These are phyloP conservation scores for Aspergillus novofumigatus DNA, from an alignment of 2,329 filamentous ascomycete genomes.

Conservation along the genomic window DNA sequence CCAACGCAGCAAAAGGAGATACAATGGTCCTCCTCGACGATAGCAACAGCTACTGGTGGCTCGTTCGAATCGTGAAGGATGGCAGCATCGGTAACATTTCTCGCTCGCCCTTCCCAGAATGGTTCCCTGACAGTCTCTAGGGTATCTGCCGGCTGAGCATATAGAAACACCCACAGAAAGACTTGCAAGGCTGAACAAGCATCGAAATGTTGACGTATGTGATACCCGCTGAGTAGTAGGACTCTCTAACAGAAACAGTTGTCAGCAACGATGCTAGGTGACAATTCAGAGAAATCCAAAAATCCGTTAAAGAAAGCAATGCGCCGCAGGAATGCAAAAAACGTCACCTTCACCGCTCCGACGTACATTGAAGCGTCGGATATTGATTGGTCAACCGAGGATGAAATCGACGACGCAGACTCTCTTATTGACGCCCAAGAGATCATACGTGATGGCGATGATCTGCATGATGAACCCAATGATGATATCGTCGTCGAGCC, in stretches of 20 bases:
- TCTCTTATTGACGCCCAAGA: constrained; percentile 44
- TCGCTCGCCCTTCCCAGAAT: constrained; percentile 40
- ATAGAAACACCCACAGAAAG: constrained; percentile 97
- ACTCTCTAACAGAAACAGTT: constrained; percentile 44
- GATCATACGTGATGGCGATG: constrained; percentile 38
- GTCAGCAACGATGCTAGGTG: constrained; percentile 66
- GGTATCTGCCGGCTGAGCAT: constrained; percentile 93
- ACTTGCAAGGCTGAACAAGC: constrained; percentile 90
- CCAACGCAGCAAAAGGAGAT: constrained; percentile 96
- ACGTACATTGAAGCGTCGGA: constrained; percentile 88
- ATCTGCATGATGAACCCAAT: constrained; percentile 28
- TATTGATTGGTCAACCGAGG: constrained; percentile 76
- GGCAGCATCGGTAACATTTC: constrained; percentile 72
- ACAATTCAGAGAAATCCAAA: constrained; percentile 73
- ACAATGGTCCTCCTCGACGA: constrained; percentile 98
- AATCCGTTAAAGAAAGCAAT: constrained; percentile 81
- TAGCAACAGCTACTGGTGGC: constrained; percentile 99
- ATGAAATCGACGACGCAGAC: constrained; percentile 57
- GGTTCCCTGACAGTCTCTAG: constrained; percentile 47
- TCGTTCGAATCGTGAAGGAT: constrained; percentile 94
- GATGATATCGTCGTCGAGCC: constrained; percentile 43
- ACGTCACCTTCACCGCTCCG: constrained; percentile 76
- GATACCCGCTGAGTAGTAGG: constrained; percentile 1
- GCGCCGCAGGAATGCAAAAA: constrained; percentile 76
- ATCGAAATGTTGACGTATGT: constrained; percentile 92